Evolutionary conservation across 208 protist genomes (phyloP).

Genomic region (Angomonas deanei): DNA sequence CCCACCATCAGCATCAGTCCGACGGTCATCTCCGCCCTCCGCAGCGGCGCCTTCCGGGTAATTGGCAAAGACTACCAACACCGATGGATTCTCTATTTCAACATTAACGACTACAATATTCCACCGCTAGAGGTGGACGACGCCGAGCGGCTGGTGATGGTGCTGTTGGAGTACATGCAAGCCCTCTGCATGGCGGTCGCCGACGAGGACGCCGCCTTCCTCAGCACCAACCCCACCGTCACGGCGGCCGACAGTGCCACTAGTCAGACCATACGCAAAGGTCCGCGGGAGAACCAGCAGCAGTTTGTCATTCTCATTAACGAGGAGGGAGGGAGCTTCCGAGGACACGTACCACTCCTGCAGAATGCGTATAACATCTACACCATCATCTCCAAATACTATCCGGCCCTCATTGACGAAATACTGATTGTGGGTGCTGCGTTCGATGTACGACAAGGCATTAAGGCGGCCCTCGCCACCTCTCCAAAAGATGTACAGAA

Average conservation of each 20-base stretch:
- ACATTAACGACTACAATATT: slow-evolving; percentile 27
- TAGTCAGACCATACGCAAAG: slow-evolving; percentile 5
- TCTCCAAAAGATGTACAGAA: slow-evolving; percentile 20
- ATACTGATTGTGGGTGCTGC: slow-evolving; percentile 49
- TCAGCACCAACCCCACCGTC: background rate
- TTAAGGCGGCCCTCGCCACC: slow-evolving; percentile 35
- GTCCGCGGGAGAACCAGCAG: slow-evolving; percentile 19
- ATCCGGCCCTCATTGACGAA: slow-evolving; percentile 50
- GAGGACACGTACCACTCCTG: slow-evolving; percentile 27
- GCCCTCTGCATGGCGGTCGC: slow-evolving; percentile 26
- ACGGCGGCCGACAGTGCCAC: background rate
- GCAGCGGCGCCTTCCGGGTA: slow-evolving; percentile 42
- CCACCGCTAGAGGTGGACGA: slow-evolving; percentile 38
- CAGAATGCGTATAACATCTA: slow-evolving; percentile 25
- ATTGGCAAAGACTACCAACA: slow-evolving; percentile 36
- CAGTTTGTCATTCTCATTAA: slow-evolving; percentile 66
- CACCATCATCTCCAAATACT: slow-evolving; percentile 67
- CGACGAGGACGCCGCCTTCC: slow-evolving; percentile 18
- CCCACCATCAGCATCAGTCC: slow-evolving; percentile 52
- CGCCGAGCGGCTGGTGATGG: slow-evolving; percentile 39
- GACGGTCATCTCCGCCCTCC: slow-evolving; percentile 29
- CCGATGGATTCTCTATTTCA: slow-evolving; percentile 51
- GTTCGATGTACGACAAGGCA: slow-evolving; percentile 37
- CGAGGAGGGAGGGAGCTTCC: slow-evolving; percentile 39
- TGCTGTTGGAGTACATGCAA: slow-evolving; percentile 78